Evolutionary conservation across 345 rosid genomes (phyloP).

Genomic region (Citrus trifoliata): DNA sequence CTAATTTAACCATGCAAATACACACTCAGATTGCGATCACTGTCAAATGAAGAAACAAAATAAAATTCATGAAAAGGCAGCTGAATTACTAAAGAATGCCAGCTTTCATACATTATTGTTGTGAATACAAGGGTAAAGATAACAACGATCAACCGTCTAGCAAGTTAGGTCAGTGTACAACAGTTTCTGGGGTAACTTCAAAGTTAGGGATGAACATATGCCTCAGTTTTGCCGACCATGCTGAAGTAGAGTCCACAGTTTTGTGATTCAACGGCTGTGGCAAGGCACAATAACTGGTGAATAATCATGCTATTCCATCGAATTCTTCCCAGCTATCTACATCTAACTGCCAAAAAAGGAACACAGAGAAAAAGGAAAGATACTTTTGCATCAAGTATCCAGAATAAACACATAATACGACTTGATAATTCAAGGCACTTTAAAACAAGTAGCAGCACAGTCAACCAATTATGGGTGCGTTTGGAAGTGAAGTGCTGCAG

Average conservation of each 20-base stretch:
- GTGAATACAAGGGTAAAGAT: slow-evolving; percentile 1
- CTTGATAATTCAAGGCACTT: neutral
- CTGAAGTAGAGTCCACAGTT: neutral
- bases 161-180: neutral
- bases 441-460: neutral
- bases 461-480: neutral
- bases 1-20: neutral
- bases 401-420: neutral
- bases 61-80: neutral
- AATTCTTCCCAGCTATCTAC: slow-evolving; percentile 3
- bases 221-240: neutral
- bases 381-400: neutral
- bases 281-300: neutral
- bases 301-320: neutral
- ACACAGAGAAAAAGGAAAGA: slow-evolving; percentile 4
- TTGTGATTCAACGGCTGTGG: neutral
- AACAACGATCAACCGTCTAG: neutral
- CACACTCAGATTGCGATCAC: too few relatives aligned
- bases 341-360: slow-evolving; percentile 9
- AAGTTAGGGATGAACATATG: neutral
- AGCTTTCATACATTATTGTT: slow-evolving; percentile 11
- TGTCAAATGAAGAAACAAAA: neutral
- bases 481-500: too few relatives aligned
- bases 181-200: neutral
- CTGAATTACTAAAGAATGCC: slow-evolving; percentile 6